Base-by-base conservation (phyloP, 148 eudicot species). In the Vaccinium darrowii region DNA sequence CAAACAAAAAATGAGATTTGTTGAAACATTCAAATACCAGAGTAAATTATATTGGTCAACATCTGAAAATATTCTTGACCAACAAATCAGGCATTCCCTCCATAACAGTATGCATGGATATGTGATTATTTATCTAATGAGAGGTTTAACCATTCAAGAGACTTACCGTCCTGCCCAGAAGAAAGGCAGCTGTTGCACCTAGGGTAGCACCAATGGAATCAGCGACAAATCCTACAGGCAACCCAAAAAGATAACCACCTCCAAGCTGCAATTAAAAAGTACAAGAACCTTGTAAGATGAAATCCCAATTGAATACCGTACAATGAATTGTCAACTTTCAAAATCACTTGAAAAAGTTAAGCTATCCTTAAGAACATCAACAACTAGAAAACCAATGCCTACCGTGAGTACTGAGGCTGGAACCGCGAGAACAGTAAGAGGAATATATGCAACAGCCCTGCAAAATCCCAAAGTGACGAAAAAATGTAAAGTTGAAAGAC, bases 331-430 rank as follows among this genome's bases (percentile, higher is more conserved):
- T 21, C 72, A 56, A 54, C 25, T 30, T 27, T 14, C 15, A 18
- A 12, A 49, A 50, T 23, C 56, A 25, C 57, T 52, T 23, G 33
- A 25, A 78, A 19, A 56, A 23, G 43, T 27, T 56, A 78, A 56
- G 27, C 43, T 78, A 23, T 30, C 74, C 27, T 69, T 69, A 30
- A 69, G 74, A 30, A 39, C 33, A 13, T 12, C 36, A 69, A 69
- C 67, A 65, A 63, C 12, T 19, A n/a, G 36, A 19, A 81, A 81
- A 47, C 57, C 23, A 71, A 27, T 81, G 84, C 94, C 88, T 92
- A 96, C 99, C 33, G 98, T 94, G 78, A 96, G 99, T 82, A 96
- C 89, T 81, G 99, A 94, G 78, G 99, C 99, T 74, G 99, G 99
- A 88, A 96, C 99, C 84, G 99, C 99, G 76, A 96, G 88, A 87